A percentile compares a stretch with the other conserved stretches of the same genome.
Evolutionary conservation across 192 early-diverging fungal genomes (phyloP).

Genomic region (Coemansia sp.): DNA sequence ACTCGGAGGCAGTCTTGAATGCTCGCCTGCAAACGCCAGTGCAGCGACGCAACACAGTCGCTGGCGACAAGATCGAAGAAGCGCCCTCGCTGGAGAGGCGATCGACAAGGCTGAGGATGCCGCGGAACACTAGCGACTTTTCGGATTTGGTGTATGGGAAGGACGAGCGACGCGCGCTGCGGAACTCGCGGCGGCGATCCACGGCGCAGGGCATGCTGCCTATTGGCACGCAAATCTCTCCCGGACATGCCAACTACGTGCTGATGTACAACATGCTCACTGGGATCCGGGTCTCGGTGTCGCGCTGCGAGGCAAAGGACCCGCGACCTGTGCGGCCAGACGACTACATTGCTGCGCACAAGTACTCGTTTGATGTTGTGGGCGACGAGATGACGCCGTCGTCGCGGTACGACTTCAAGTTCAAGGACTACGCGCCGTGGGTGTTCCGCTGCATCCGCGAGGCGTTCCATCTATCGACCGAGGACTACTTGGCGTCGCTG

Average conservation of each 20-base stretch:
- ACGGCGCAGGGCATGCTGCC: constrained; percentile 25
- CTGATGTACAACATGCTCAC: constrained; percentile 99
- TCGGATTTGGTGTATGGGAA: constrained; percentile 19
- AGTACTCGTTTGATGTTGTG: constrained; percentile 93
- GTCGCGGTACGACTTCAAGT: constrained; percentile 97
- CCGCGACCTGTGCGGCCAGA: constrained; percentile 65
- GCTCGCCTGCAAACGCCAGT: constrained; percentile 22
- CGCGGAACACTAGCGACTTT: constrained; percentile 50
- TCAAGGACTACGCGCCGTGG: constrained; percentile 99
- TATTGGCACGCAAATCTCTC: constrained; percentile 82
- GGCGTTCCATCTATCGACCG: constrained; percentile 82
- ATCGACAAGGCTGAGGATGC: constrained; percentile 23
- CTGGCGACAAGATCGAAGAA: constrained; percentile 43
- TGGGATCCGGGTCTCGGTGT: constrained; percentile 88
- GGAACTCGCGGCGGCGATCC: constrained; percentile 41
- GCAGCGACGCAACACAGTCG: constrained; percentile 53
- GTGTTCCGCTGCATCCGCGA: constrained; percentile 90
- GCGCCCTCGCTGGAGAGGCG: constrained; percentile 5
- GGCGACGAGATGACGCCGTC: constrained; percentile 96
- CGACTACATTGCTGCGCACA: constrained; percentile 89
- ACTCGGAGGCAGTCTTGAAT: constrained; percentile 36
- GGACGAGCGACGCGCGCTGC: constrained; percentile 36
- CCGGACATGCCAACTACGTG: constrained; percentile 94
- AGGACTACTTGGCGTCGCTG: constrained; percentile 90
- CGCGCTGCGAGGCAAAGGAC: constrained; percentile 83